phyloP scores from a whole-genome alignment of 2,329 filamentous ascomycete genomes.

The Didymosphaeria variabile region DNA sequence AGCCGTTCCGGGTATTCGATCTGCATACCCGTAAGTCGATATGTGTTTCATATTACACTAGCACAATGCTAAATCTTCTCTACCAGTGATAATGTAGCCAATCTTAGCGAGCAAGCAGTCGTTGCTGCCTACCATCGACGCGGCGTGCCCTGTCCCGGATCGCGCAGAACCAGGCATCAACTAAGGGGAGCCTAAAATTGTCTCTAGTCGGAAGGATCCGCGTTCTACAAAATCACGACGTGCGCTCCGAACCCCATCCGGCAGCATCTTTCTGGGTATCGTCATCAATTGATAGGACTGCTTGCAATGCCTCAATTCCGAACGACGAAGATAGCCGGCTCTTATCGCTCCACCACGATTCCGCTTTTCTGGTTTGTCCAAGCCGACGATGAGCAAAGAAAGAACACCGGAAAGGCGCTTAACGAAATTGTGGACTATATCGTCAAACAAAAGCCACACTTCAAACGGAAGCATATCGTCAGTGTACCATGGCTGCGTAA shows the following conservation, averaged over 20 bases:
- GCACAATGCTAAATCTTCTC: no score
- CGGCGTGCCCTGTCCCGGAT: not conserved
- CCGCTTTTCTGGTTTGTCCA: conserved; percentile 2
- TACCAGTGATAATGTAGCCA: no score
- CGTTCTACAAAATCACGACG: not conserved
- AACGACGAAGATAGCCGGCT: not conserved
- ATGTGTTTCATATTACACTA: no score
- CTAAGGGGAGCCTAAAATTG: not conserved
- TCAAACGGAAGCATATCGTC: not conserved
- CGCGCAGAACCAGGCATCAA: not conserved
- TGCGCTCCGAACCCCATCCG: not conserved
- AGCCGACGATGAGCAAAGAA: not conserved
- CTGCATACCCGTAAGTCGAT: no score
- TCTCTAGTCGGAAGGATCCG: not conserved
- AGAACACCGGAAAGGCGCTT: not conserved
- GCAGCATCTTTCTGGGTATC: not conserved
- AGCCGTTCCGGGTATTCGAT: no score
- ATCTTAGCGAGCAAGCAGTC: not conserved
- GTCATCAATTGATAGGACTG: not conserved
- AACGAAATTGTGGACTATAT: not conserved
- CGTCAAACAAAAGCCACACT: not conserved
- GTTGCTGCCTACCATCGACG: not conserved
- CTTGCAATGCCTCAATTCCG: not conserved
- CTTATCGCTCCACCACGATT: not conserved
- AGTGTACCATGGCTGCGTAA: conserved; percentile 1